Conservation (phyloP, 176 grass and related monocot species). For the Aegilops longissima region DNA sequence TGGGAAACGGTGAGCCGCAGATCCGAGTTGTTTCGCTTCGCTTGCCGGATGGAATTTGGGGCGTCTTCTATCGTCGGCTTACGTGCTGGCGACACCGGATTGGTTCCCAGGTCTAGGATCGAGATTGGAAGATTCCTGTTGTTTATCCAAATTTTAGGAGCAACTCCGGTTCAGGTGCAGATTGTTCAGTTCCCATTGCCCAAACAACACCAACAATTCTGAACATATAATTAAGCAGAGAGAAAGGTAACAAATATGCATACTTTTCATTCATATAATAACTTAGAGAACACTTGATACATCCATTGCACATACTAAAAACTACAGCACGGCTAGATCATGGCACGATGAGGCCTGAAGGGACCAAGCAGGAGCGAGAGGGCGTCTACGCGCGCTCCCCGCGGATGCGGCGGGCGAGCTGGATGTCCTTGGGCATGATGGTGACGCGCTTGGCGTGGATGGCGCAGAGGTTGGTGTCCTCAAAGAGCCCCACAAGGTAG, state of each 20-base stretch:
- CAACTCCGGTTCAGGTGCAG: neutral
- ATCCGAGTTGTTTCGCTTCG: too few relatives aligned
- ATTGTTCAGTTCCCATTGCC: neutral
- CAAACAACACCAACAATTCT: neutral
- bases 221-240: neutral
- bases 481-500: slow-evolving; percentile 67
- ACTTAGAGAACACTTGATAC: neutral
- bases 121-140: too few relatives aligned
- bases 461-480: slow-evolving; percentile 76
- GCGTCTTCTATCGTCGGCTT: too few relatives aligned
- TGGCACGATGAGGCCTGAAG: neutral
- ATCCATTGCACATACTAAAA: neutral
- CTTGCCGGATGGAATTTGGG: too few relatives aligned
- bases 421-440: slow-evolving; percentile 77
- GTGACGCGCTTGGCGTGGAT: slow-evolving; percentile 72
- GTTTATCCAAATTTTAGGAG: too few relatives aligned
- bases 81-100: too few relatives aligned
- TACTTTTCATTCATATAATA: neutral
- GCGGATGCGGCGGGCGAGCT: slow-evolving; percentile 55
- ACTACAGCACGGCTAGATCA: neutral
- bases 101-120: too few relatives aligned
- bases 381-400: slow-evolving; percentile 34
- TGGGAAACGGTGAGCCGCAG: too few relatives aligned
- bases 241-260: neutral
- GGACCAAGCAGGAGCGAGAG: neutral